phyloP scores from a whole-genome alignment of 495 filamentous ascomycete species.

The Lophiotrema nucula region DNA sequence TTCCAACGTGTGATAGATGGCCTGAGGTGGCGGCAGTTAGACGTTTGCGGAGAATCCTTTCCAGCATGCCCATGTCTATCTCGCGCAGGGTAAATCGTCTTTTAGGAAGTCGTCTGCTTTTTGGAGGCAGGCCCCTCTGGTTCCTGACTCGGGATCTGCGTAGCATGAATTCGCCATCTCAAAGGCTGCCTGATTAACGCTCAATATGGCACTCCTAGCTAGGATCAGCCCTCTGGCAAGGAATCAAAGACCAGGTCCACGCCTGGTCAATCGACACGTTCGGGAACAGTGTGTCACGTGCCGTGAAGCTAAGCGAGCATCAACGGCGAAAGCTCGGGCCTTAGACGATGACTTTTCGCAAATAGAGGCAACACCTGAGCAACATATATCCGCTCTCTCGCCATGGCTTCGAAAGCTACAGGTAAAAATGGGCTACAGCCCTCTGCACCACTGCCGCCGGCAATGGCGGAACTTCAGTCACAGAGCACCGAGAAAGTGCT shows the following conservation, averaged over 20 bases:
- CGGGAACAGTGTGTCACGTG: no score
- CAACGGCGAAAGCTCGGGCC: no score
- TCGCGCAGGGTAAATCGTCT: background rate
- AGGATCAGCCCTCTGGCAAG: no score
- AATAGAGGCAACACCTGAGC: background rate
- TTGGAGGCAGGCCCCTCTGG: conserved; percentile 17
- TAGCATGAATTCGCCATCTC: background rate
- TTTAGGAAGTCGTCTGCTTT: background rate
- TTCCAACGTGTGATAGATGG: background rate
- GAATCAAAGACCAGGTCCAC: no score
- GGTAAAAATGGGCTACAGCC: conserved; percentile 8
- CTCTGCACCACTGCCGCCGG: conserved; percentile 53
- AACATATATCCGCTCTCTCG: background rate
- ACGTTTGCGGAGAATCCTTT: background rate
- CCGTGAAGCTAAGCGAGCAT: no score
- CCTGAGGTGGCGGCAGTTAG: background rate
- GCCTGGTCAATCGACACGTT: no score
- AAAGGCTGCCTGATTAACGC: background rate
- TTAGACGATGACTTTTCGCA: no score
- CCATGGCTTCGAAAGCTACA: background rate
- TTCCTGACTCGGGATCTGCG: conserved; percentile 25
- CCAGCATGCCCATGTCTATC: background rate
- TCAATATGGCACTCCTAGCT: conserved; percentile 8
- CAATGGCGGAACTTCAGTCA: conserved; percentile 56
- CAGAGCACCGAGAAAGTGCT: conserved; percentile 70